These are phyloP conservation scores for Salvia splendens DNA, from an alignment of 257 asterid species.

Conservation along the genomic window DNA sequence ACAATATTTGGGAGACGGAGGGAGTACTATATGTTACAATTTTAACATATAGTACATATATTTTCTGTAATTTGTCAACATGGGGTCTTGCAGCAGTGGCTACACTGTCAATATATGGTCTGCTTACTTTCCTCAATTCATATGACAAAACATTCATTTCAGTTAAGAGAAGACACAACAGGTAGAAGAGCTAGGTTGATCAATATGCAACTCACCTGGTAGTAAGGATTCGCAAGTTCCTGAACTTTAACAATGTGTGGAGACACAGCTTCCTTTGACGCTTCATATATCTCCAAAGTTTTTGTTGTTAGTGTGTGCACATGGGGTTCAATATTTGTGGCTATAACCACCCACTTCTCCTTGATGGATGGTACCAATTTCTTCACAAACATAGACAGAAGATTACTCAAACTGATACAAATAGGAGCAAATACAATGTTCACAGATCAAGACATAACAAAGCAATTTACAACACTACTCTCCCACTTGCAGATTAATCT, in stretches of 20 bases:
- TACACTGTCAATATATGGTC: conserved; percentile 78
- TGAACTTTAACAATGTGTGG: conserved; percentile 70
- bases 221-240: conserved; percentile 73
- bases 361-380: conserved; percentile 73
- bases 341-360: conserved; percentile 73
- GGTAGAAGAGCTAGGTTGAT: conserved; percentile 18
- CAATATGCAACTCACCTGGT: conserved; percentile 53
- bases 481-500: conserved; percentile 15
- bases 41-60: too few relatives aligned
- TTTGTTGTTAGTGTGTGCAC: conserved; percentile 58
- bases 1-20: too few relatives aligned
- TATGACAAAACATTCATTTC: conserved; percentile 39
- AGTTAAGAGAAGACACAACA: conserved; percentile 30
- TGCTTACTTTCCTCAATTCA: conserved; percentile 71
- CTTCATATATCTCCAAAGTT: conserved; percentile 62
- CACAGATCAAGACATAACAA: background rate
- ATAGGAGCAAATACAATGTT: background rate
- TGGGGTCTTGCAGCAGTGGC: conserved; percentile 89
- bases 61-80: conserved; percentile 60
- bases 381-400: conserved; percentile 44
- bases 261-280: conserved; percentile 55
- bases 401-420: conserved; percentile 15
- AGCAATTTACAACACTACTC: background rate
- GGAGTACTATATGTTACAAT: too few relatives aligned
- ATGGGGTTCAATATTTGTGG: conserved; percentile 66